Percentiles rank a stretch among this genome's conserved stretches.
These are phyloP conservation scores for Candida labiduridarum DNA, from an alignment of 1,139 yeast species.

Conservation along the genomic window DNA sequence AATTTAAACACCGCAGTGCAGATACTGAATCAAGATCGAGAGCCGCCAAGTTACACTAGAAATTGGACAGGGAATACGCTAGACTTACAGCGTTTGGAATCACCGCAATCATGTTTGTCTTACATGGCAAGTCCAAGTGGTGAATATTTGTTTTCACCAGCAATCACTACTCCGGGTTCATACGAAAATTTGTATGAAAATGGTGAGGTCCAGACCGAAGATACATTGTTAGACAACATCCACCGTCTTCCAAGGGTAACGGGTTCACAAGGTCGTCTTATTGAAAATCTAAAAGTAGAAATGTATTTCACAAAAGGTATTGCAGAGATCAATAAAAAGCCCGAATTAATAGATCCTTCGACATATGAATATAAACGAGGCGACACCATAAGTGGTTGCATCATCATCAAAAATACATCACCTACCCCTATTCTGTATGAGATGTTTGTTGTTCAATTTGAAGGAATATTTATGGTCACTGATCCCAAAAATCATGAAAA, in stretches of 20 bases:
- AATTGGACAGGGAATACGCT: background rate
- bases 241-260: conserved; percentile 37
- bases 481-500: conserved; percentile 14
- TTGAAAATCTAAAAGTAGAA: conserved; percentile 30
- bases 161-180: conserved; percentile 1
- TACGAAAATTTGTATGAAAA: background rate
- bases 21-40: conserved; percentile 5
- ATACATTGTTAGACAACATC: conserved; percentile 42
- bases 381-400: conserved; percentile 42
- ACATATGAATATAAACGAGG: conserved; percentile 43
- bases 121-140: background rate
- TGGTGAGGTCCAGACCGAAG: conserved; percentile 30
- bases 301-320: conserved; percentile 39
- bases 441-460: conserved; percentile 46
- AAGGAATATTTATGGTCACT: conserved; percentile 32
- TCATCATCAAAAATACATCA: conserved; percentile 30
- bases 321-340: conserved; percentile 30
- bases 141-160: background rate
- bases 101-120: background rate
- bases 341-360: conserved; percentile 36
- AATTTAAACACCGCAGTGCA: conserved; percentile 16
- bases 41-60: conserved; percentile 15
- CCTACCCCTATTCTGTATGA: conserved; percentile 35
- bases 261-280: conserved; percentile 25
- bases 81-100: background rate